A percentile compares a stretch with the other conserved stretches of the same genome.
phyloP scores from a whole-genome alignment of 495 filamentous ascomycete species.

The Usnea hakonensis region DNA sequence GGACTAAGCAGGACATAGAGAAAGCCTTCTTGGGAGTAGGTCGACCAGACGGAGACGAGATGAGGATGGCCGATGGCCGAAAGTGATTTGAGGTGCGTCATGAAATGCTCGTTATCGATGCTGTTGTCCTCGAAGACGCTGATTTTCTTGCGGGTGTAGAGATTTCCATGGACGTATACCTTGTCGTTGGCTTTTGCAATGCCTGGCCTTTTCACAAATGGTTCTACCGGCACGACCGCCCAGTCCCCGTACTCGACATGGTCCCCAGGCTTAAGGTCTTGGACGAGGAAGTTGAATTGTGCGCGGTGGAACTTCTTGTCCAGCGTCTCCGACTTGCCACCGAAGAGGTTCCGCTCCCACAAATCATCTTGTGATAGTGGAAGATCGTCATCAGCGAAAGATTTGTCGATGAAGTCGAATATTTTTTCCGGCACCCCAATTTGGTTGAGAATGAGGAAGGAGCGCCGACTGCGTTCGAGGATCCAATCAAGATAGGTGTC shows the following conservation, averaged over 20 bases:
- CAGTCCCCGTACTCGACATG: slow-evolving; percentile 68
- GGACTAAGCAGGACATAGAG: slow-evolving; percentile 75
- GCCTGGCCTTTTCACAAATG: slow-evolving; percentile 48
- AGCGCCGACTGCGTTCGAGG: slow-evolving; percentile 61
- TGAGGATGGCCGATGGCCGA: slow-evolving; percentile 71
- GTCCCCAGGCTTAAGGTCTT: slow-evolving; percentile 59
- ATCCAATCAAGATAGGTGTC: slow-evolving; percentile 94
- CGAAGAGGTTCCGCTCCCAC: slow-evolving; percentile 56
- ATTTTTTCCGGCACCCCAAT: slow-evolving; percentile 77
- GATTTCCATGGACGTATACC: slow-evolving; percentile 54
- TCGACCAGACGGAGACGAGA: slow-evolving; percentile 70
- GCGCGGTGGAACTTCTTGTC: slow-evolving; percentile 69
- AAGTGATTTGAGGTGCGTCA: slow-evolving; percentile 59
- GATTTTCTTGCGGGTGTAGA: slow-evolving; percentile 66
- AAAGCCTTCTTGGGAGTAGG: slow-evolving; percentile 64
- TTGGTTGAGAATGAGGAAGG: slow-evolving; percentile 77
- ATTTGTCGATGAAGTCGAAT: slow-evolving; percentile 76
- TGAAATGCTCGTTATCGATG: slow-evolving; percentile 39
- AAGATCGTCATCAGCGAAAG: slow-evolving; percentile 82
- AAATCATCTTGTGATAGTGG: slow-evolving; percentile 69
- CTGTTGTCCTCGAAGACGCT: slow-evolving; percentile 46
- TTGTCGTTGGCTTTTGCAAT: slow-evolving; percentile 54
- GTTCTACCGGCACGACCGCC: slow-evolving; percentile 72
- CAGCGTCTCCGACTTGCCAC: slow-evolving; percentile 50
- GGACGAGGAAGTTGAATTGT: slow-evolving; percentile 75